These are phyloP conservation scores for Leptographium lundbergii DNA, from an alignment of 2,329 filamentous ascomycete species.

Conservation along the genomic window DNA sequence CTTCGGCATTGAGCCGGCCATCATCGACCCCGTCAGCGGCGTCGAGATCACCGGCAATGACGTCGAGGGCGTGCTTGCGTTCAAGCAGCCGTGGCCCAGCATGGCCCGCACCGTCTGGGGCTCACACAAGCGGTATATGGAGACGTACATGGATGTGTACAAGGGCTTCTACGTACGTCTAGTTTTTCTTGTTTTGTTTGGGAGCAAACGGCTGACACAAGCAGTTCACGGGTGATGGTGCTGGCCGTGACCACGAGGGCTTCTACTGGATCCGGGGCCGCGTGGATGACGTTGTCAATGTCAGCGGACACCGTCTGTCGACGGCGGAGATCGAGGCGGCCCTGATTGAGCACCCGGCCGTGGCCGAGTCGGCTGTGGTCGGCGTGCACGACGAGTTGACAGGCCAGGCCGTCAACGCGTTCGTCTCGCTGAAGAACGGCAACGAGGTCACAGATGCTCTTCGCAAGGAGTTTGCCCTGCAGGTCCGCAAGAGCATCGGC, in stretches of 20 bases:
- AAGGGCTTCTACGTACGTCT: constrained; percentile 83
- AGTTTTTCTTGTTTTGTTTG: background rate
- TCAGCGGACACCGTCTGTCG: constrained; percentile 88
- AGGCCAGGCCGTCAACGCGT: constrained; percentile 93
- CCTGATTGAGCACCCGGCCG: constrained; percentile 77
- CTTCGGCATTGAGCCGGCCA: constrained; percentile 95
- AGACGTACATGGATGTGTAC: constrained; percentile 96
- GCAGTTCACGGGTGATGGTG: constrained; percentile 84
- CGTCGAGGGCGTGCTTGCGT: constrained; percentile 89
- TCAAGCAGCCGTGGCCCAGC: constrained; percentile 97
- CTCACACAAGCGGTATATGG: constrained; percentile 96
- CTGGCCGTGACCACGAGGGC: constrained; percentile 89
- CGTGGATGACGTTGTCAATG: constrained; percentile 97
- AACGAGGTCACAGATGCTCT: constrained; percentile 65
- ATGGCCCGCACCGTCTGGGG: constrained; percentile 98
- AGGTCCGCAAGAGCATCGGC: constrained; percentile 94
- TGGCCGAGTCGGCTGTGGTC: constrained; percentile 92
- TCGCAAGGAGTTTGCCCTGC: constrained; percentile 85
- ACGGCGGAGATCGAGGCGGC: constrained; percentile 98
- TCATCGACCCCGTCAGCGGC: constrained; percentile 91
- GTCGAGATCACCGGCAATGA: constrained; percentile 91
- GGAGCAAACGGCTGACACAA: constrained; percentile 4
- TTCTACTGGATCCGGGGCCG: constrained; percentile 99
- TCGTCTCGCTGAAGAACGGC: constrained; percentile 82
- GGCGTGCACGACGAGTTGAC: constrained; percentile 88